phyloP scores from a whole-genome alignment of 2,329 filamentous ascomycete species.

The Boeremia lycopersici region DNA sequence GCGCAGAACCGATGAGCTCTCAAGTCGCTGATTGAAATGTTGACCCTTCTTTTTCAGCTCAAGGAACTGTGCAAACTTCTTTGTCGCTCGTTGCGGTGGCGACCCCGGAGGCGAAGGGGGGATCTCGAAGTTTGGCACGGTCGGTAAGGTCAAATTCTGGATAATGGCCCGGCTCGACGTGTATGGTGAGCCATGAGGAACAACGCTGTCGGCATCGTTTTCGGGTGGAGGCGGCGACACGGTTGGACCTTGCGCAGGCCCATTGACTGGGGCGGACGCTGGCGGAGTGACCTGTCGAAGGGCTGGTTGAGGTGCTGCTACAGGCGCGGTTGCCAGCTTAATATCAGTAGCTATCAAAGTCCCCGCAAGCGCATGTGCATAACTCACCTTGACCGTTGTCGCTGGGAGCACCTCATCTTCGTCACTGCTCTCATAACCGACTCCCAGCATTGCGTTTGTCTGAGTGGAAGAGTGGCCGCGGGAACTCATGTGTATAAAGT shows the following conservation, averaged over 20 bases:
- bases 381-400: conserved; percentile 48
- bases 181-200: conserved; percentile 65
- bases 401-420: conserved; percentile 52
- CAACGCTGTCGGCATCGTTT: conserved; percentile 20
- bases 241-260: conserved; percentile 37
- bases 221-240: conserved; percentile 28
- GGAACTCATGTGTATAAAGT: background rate
- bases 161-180: conserved; percentile 67
- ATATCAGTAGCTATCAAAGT: conserved; percentile 57
- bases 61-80: conserved; percentile 76
- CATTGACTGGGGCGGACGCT: conserved; percentile 25
- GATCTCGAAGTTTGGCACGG: conserved; percentile 73
- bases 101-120: conserved; percentile 72
- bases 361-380: conserved; percentile 27
- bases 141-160: conserved; percentile 75
- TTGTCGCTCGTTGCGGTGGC: conserved; percentile 55
- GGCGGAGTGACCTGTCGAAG: conserved; percentile 13
- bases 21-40: conserved; percentile 79
- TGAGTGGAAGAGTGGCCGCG: conserved; percentile 2
- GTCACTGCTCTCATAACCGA: conserved; percentile 54
- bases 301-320: conserved; percentile 17
- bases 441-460: conserved; percentile 47
- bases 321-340: conserved; percentile 35
- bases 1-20: conserved; percentile 68
- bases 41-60: conserved; percentile 75